These are phyloP conservation scores for Friedmanniomyces simplex DNA, from an alignment of 495 filamentous ascomycete species.

Conservation along the genomic window DNA sequence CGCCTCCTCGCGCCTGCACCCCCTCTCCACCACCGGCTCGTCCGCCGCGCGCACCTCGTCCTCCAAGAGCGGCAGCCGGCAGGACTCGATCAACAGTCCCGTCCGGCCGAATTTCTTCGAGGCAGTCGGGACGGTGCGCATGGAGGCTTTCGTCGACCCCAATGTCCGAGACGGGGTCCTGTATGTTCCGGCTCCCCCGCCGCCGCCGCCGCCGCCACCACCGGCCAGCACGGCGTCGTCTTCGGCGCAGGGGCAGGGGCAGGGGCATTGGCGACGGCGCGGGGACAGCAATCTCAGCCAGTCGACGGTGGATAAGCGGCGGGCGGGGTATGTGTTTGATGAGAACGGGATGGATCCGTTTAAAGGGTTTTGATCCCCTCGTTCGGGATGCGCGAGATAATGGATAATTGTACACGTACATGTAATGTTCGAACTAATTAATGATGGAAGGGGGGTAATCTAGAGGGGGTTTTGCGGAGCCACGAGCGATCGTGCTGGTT, in stretches of 20 bases:
- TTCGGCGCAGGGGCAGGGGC: slow-evolving; percentile 5
- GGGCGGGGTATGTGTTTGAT: slow-evolving; percentile 18
- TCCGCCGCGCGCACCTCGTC: slow-evolving; percentile 12
- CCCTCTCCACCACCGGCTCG: slow-evolving; percentile 1
- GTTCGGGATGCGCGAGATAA: neutral
- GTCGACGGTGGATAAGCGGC: slow-evolving; percentile 12
- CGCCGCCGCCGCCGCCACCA: slow-evolving; percentile 1
- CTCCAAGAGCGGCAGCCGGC: slow-evolving; percentile 22
- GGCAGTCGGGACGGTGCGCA: slow-evolving; percentile 80
- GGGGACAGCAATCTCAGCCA: slow-evolving; percentile 22
- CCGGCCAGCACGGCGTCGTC: slow-evolving; percentile 16
- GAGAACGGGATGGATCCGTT: slow-evolving; percentile 23
- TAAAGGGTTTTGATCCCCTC: slow-evolving; percentile 6
- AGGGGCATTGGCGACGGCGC: slow-evolving; percentile 6
- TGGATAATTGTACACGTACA: neutral
- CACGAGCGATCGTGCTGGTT: neutral
- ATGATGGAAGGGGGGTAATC: neutral
- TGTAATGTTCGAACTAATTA: neutral
- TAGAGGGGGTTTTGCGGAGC: neutral
- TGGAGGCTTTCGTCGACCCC: slow-evolving; percentile 87
- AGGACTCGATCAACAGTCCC: slow-evolving; percentile 17
- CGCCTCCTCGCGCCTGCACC: slow-evolving; percentile 5
- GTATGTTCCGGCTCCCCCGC: slow-evolving; percentile 20
- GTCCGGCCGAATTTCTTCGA: slow-evolving; percentile 52
- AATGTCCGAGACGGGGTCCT: slow-evolving; percentile 19